Conservation (phyloP, 768 basidiomycete genomes). For the Russula griseocarnosa region DNA sequence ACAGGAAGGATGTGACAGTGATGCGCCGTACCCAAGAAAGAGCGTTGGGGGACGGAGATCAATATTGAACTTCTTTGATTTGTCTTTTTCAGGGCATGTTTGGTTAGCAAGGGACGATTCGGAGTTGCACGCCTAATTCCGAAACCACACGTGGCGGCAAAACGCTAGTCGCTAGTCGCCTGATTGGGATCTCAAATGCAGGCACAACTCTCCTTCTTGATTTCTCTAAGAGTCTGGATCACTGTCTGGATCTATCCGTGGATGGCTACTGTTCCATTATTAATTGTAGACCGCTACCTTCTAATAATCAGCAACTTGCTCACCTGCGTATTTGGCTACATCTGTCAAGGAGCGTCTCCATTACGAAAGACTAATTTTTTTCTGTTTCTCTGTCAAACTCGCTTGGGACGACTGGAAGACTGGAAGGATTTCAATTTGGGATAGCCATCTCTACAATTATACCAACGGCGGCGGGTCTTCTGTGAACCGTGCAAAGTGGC, state of each 20-base stretch:
- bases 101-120: conserved; percentile 19
- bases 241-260: background rate
- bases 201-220: conserved; percentile 19
- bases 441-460: conserved; percentile 10
- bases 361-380: conserved; percentile 17
- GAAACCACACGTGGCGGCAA: conserved; percentile 15
- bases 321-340: background rate
- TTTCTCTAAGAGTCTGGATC: conserved; percentile 11
- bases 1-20: conserved; percentile 4
- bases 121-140: conserved; percentile 26
- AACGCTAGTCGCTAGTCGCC: conserved; percentile 18
- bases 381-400: conserved; percentile 1
- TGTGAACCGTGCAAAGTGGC: conserved; percentile 16
- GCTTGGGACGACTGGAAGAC: conserved; percentile 16
- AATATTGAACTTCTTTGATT: conserved; percentile 21
- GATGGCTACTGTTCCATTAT: background rate
- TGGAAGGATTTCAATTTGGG: conserved; percentile 17
- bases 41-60: conserved; percentile 11
- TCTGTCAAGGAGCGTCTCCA: background rate
- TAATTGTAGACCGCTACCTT: background rate
- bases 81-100: conserved; percentile 10
- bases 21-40: background rate
- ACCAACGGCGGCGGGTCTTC: conserved; percentile 19
- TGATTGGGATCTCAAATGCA: conserved; percentile 24
- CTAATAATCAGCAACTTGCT: conserved; percentile 5